Percentiles rank a stretch among this genome's conserved stretches.
These are phyloP conservation scores for Sindora glabra DNA, from an alignment of 306 rosid species.

Conservation along the genomic window DNA sequence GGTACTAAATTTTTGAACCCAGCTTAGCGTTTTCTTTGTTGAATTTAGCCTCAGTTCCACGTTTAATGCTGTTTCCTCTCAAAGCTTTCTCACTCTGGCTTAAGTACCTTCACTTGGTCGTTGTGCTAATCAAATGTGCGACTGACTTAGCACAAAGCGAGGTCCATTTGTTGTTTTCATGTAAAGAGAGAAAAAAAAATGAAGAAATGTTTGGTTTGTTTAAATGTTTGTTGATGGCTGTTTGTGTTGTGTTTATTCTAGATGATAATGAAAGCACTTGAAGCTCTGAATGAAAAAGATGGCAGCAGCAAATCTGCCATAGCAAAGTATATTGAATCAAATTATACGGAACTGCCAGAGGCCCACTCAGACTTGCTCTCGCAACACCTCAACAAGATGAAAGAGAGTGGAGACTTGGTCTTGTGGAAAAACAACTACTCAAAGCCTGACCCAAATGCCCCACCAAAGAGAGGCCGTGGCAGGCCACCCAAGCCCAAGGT, in stretches of 20 bases:
- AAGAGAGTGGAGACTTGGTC: slow-evolving; percentile 58
- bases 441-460: slow-evolving; percentile 58
- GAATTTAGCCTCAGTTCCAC: no score
- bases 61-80: neutral
- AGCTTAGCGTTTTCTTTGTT: no score
- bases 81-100: neutral
- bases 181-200: neutral
- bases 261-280: slow-evolving; percentile 70
- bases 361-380: slow-evolving; percentile 42
- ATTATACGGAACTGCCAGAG: slow-evolving; percentile 55
- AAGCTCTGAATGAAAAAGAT: slow-evolving; percentile 32
- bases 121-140: no score
- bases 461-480: slow-evolving; percentile 82
- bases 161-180: no score
- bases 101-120: no score
- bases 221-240: neutral
- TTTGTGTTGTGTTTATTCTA: slow-evolving; percentile 18
- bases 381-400: slow-evolving; percentile 60
- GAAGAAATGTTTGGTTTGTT: neutral
- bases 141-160: no score
- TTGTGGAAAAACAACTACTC: slow-evolving; percentile 65
- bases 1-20: no score
- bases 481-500: slow-evolving; percentile 70
- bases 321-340: slow-evolving; percentile 56
- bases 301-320: slow-evolving; percentile 74